Conservation (phyloP, 768 basidiomycete species). For the Mycena floridula region DNA sequence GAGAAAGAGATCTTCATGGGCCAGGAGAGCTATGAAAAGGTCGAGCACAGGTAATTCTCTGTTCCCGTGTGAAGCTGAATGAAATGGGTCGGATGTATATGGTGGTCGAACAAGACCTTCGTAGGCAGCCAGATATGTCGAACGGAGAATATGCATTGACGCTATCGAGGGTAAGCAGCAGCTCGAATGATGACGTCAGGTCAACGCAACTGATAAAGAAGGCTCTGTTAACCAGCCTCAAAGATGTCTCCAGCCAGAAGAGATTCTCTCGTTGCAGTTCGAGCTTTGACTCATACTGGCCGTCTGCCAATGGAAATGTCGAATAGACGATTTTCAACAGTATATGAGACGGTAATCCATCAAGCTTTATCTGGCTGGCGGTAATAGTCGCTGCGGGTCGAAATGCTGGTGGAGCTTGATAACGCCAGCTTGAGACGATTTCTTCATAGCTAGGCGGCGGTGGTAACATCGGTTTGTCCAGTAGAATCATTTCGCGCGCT, state of each 20-base stretch:
- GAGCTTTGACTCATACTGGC: conserved; percentile 29
- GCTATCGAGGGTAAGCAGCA: conserved; percentile 28
- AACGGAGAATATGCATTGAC: conserved; percentile 78
- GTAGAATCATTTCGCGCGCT: neutral
- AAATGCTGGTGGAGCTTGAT: neutral
- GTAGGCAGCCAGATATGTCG: conserved; percentile 67
- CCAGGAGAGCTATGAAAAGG: conserved; percentile 73
- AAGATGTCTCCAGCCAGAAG: conserved; percentile 59
- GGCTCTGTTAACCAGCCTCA: conserved; percentile 60
- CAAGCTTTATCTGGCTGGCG: neutral
- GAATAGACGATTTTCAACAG: conserved; percentile 64
- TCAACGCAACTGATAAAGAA: conserved; percentile 54
- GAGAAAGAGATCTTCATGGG: conserved; percentile 70
- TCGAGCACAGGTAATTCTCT: conserved; percentile 75
- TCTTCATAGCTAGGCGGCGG: neutral
- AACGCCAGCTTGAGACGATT: too few species aligned
- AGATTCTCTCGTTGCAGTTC: conserved; percentile 60
- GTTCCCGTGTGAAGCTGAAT: conserved; percentile 24
- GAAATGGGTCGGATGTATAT: conserved; percentile 56
- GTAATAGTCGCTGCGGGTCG: neutral
- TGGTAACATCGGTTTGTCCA: neutral
- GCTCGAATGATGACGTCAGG: neutral
- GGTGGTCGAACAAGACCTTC: conserved; percentile 53
- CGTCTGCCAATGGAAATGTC: conserved; percentile 46
- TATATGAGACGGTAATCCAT: conserved; percentile 48